A percentile compares a stretch with the other conserved stretches of the same genome.
phyloP scores from a whole-genome alignment of 257 asterid genomes.

The Solanum medicagineum region DNA sequence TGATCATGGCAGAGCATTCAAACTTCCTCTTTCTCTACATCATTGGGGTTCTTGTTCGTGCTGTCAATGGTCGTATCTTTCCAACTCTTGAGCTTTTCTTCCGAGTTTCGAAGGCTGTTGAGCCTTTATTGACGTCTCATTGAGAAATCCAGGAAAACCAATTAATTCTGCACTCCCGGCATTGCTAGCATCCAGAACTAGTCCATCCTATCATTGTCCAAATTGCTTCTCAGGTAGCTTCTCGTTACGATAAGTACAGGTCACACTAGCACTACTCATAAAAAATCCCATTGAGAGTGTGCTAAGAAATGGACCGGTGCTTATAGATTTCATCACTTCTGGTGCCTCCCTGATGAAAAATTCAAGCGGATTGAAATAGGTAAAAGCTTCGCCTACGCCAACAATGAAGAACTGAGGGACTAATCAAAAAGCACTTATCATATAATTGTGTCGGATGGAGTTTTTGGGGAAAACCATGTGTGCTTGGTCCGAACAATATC shows the following conservation, averaged over 20 bases:
- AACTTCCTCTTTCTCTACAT: neutral
- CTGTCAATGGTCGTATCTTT: neutral
- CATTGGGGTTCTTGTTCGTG: neutral
- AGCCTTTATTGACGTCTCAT: slow-evolving; percentile 58
- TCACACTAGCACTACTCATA: slow-evolving; percentile 62
- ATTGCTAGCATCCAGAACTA: slow-evolving; percentile 65
- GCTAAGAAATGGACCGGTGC: slow-evolving; percentile 59
- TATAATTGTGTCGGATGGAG: neutral
- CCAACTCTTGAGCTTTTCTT: slow-evolving; percentile 18
- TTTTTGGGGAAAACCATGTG: neutral
- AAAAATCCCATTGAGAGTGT: slow-evolving; percentile 71
- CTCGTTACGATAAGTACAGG: slow-evolving; percentile 35
- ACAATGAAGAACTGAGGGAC: slow-evolving; percentile 72
- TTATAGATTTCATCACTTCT: slow-evolving; percentile 75
- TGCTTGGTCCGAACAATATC: neutral
- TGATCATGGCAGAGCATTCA: neutral
- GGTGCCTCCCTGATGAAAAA: slow-evolving; percentile 80
- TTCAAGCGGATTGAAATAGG: slow-evolving; percentile 77
- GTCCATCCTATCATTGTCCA: slow-evolving; percentile 45
- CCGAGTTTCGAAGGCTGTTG: slow-evolving; percentile 22
- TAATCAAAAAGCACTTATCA: slow-evolving; percentile 60
- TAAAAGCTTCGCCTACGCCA: slow-evolving; percentile 84
- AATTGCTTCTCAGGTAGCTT: slow-evolving; percentile 44
- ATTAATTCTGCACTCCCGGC: slow-evolving; percentile 41
- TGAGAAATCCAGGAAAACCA: slow-evolving; percentile 37